A percentile compares a stretch with the other conserved stretches of the same genome.
Evolutionary conservation across 2,329 filamentous ascomycete species (phyloP).

Genomic region (Fusarium compactum): DNA sequence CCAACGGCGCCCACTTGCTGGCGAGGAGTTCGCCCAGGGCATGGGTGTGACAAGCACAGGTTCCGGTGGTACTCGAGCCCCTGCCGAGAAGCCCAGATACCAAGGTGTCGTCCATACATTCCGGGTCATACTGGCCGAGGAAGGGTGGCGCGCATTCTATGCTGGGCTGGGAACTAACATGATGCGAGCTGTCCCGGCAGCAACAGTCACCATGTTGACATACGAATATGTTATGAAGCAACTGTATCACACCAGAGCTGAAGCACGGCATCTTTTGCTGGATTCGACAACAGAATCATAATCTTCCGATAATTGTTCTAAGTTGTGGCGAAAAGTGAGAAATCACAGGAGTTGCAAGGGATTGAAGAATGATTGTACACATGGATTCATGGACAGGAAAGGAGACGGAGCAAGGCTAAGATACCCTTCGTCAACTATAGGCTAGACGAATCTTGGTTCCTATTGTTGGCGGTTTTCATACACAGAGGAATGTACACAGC

Average conservation of each 20-base stretch:
- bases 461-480: slow-evolving; percentile 35
- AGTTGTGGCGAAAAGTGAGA: slow-evolving; percentile 1
- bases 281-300: slow-evolving; percentile 32
- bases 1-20: slow-evolving; percentile 78
- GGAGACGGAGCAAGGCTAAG: slow-evolving; percentile 46
- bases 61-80: slow-evolving; percentile 46
- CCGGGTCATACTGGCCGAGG: slow-evolving; percentile 85
- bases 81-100: slow-evolving; percentile 67
- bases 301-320: slow-evolving; percentile 15
- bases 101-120: slow-evolving; percentile 84
- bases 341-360: slow-evolving; percentile 23
- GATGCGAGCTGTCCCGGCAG: slow-evolving; percentile 93
- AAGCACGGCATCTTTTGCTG: slow-evolving; percentile 51
- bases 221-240: slow-evolving; percentile 82
- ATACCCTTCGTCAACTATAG: slow-evolving; percentile 54
- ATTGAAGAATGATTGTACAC: slow-evolving; percentile 35
- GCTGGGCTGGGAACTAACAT: slow-evolving; percentile 98
- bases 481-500: slow-evolving; percentile 27
- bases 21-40: slow-evolving; percentile 64
- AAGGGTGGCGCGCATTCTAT: slow-evolving; percentile 97
- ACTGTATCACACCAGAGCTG: slow-evolving; percentile 59
- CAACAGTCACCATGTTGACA: slow-evolving; percentile 97
- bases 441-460: slow-evolving; percentile 50
- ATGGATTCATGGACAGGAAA: slow-evolving; percentile 26
- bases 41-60: slow-evolving; percentile 57